phyloP scores from a whole-genome alignment of 345 rosid species.

The Cardamine resedifolia region DNA sequence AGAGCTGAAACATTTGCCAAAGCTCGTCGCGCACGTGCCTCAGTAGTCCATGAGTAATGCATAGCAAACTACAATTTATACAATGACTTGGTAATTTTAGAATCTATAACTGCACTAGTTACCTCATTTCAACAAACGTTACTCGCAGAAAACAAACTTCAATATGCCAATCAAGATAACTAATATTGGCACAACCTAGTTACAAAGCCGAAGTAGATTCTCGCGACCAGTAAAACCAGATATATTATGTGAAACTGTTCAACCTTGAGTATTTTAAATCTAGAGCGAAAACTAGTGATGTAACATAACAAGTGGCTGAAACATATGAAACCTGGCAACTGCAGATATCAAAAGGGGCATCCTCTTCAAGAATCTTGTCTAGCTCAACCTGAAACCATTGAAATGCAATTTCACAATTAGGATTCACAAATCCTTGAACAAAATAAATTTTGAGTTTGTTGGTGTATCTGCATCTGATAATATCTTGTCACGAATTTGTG shows the following conservation, averaged over 20 bases:
- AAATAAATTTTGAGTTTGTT: background rate
- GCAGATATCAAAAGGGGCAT: constrained; percentile 93
- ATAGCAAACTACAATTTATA: constrained; percentile 72
- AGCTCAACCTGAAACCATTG: constrained; percentile 61
- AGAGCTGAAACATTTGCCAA: constrained; percentile 89
- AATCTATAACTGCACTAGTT: constrained; percentile 14
- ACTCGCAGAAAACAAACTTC: background rate
- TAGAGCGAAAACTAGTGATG: background rate
- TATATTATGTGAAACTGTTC: background rate
- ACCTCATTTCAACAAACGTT: background rate
- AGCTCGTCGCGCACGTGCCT: constrained; percentile 88
- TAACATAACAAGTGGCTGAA: background rate
- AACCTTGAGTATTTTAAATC: background rate
- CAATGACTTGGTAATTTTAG: constrained; percentile 8
- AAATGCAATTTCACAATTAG: constrained; percentile 16
- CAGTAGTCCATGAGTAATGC: constrained; percentile 98
- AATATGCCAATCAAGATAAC: background rate
- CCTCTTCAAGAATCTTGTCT: constrained; percentile 86
- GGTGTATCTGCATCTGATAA: background rate
- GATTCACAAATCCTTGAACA: background rate
- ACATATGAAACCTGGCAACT: constrained; percentile 84
- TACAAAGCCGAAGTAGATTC: background rate
- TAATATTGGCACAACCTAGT: background rate
- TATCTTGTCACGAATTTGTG: background rate
- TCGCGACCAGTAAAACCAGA: constrained; percentile 4